Percentiles rank a stretch among this genome's conserved stretches.
These are phyloP conservation scores for Phyllachora maydis DNA, from an alignment of 2,329 filamentous ascomycete species.

Conservation along the genomic window DNA sequence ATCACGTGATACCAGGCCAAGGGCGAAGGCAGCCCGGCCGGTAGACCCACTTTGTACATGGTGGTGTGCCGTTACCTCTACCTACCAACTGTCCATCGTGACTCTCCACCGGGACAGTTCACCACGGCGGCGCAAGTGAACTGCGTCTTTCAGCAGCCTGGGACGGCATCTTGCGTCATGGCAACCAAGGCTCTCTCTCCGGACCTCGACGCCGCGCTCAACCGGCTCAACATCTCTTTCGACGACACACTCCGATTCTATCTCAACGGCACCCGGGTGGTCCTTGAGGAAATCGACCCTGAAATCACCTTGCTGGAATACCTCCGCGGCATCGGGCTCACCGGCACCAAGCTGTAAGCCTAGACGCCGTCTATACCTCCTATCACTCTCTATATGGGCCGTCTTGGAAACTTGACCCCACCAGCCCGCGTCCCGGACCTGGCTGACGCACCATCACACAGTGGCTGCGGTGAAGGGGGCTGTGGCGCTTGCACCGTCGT, in stretches of 20 bases:
- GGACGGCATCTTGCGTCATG: too few species aligned
- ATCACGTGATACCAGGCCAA: too few species aligned
- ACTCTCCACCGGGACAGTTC: too few species aligned
- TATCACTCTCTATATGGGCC: not conserved
- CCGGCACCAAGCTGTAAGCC: conserved; percentile 71
- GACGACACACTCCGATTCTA: conserved; percentile 85
- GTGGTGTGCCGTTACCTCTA: too few species aligned
- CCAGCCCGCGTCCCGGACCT: conserved; percentile 1
- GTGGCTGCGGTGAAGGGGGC: conserved; percentile 84
- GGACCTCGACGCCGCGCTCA: conserved; percentile 11
- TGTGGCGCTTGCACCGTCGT: conserved; percentile 95
- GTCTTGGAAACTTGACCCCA: not conserved
- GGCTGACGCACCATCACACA: conserved; percentile 9
- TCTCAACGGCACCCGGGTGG: conserved; percentile 80
- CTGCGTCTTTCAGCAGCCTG: too few species aligned
- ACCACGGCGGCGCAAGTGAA: too few species aligned
- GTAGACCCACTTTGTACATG: too few species aligned
- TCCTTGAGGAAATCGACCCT: conserved; percentile 71
- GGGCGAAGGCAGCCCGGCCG: too few species aligned
- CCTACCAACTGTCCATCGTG: too few species aligned
- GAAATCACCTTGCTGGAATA: conserved; percentile 88
- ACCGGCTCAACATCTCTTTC: conserved; percentile 51
- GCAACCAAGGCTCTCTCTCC: conserved; percentile 33
- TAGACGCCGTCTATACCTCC: not conserved
- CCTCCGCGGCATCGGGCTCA: conserved; percentile 76